Evolutionary conservation across 2,329 filamentous ascomycete species (phyloP).

Genomic region (Aspergillus costaricaensis): DNA sequence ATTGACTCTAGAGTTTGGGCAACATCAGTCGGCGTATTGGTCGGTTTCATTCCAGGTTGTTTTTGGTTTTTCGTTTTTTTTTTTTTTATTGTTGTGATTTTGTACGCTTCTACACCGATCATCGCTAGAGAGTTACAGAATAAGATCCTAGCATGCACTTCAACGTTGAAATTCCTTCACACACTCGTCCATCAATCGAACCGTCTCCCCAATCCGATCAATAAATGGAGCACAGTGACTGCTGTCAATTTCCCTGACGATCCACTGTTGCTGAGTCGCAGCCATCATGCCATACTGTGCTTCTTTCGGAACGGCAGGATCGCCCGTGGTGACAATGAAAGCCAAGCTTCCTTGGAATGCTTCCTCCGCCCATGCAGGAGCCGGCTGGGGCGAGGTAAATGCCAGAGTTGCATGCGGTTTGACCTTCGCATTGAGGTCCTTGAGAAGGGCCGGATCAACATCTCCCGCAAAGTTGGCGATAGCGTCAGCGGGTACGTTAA

Average conservation of each 20-base stretch:
- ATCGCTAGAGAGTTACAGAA: not conserved
- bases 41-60: no score
- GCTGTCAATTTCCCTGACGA: constrained; percentile 21
- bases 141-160: not conserved
- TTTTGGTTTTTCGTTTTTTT: no score
- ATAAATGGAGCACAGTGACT: constrained; percentile 21
- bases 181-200: not conserved
- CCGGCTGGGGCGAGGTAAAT: constrained; percentile 26
- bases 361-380: constrained; percentile 29
- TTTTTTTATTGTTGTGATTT: no score
- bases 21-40: no score
- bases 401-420: constrained; percentile 26
- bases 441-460: constrained; percentile 3
- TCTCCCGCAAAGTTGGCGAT: constrained; percentile 20
- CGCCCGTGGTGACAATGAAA: constrained; percentile 25
- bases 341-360: constrained; percentile 21
- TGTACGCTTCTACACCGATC: no score
- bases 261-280: constrained; percentile 23
- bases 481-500: constrained; percentile 20
- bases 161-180: not conserved
- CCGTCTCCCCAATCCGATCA: constrained; percentile 4
- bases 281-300: constrained; percentile 29
- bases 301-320: constrained; percentile 25
- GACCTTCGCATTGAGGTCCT: constrained; percentile 13
- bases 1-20: no score